Evolutionary conservation across 1,284 basidiomycete genomes (phyloP).

Genomic region (Xerocomus amazonicus): DNA sequence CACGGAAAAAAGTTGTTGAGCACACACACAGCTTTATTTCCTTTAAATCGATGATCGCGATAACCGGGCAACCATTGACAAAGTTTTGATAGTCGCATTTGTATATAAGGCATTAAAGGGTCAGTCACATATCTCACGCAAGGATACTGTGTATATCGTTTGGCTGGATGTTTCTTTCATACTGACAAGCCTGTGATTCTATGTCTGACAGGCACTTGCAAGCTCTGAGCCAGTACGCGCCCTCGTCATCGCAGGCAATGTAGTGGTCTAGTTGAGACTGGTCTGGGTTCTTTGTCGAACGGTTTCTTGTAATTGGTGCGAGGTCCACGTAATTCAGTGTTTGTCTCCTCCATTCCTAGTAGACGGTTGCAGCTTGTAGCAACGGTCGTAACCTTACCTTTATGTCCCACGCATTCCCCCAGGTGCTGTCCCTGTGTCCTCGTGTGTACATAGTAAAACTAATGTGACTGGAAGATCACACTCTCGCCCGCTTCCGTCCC

Average conservation of each 20-base stretch:
- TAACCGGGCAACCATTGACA: neutral
- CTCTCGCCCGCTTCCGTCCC: neutral
- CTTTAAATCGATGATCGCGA: neutral
- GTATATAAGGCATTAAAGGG: no score
- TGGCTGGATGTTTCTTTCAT: neutral
- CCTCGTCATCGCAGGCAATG: neutral
- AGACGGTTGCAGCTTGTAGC: neutral
- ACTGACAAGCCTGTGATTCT: neutral
- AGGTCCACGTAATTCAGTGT: no score
- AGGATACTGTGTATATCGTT: neutral
- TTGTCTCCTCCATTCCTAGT: neutral
- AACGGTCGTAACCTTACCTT: neutral
- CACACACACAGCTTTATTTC: no score
- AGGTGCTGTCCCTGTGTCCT: constrained; percentile 7
- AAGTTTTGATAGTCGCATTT: neutral
- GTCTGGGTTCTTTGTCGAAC: no score
- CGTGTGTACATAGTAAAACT: neutral
- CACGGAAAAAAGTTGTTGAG: no score
- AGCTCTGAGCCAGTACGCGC: neutral
- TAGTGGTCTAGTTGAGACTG: no score
- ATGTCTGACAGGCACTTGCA: neutral
- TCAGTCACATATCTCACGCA: no score
- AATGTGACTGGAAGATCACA: neutral
- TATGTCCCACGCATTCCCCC: constrained; percentile 12
- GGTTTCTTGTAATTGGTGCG: no score